Evolutionary conservation across 2,329 filamentous ascomycete genomes (phyloP).

Genomic region (Fusarium virguliforme): DNA sequence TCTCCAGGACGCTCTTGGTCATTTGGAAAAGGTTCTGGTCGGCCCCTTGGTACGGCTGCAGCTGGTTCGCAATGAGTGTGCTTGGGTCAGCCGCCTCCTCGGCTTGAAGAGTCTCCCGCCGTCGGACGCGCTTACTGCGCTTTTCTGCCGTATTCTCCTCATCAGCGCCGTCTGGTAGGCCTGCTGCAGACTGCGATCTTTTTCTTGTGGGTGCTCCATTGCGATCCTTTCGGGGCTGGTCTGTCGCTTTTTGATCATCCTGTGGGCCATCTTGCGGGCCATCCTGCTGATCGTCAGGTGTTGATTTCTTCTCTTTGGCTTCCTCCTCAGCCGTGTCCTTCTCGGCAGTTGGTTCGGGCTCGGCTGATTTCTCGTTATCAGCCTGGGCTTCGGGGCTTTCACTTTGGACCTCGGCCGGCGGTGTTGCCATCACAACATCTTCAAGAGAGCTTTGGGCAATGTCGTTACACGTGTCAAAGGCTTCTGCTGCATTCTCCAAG

Average conservation of each 20-base stretch:
- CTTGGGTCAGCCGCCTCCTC: slow-evolving; percentile 70
- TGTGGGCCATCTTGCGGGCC: slow-evolving; percentile 47
- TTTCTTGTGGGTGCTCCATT: slow-evolving; percentile 67
- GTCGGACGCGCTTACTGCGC: slow-evolving; percentile 76
- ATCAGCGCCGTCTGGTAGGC: slow-evolving; percentile 69
- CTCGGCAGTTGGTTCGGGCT: slow-evolving; percentile 16
- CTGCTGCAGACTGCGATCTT: slow-evolving; percentile 74
- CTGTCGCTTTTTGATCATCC: slow-evolving; percentile 50
- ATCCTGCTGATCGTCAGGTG: slow-evolving; percentile 45
- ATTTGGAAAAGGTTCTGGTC: slow-evolving; percentile 71
- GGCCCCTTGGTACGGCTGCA: slow-evolving; percentile 71
- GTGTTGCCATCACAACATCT: slow-evolving; percentile 48
- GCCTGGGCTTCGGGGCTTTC: slow-evolving; percentile 30
- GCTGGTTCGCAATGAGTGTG: slow-evolving; percentile 67
- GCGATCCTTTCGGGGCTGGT: slow-evolving; percentile 54
- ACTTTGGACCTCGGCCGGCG: slow-evolving; percentile 37
- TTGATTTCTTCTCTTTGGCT: slow-evolving; percentile 44
- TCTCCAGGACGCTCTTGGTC: slow-evolving; percentile 70
- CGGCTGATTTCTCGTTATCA: slow-evolving; percentile 24
- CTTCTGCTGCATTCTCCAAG: slow-evolving; percentile 50
- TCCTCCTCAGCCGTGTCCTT: slow-evolving; percentile 29
- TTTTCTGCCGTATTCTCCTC: slow-evolving; percentile 74
- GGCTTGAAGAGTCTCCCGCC: slow-evolving; percentile 67
- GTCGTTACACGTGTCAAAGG: slow-evolving; percentile 53
- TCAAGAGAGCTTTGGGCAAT: slow-evolving; percentile 50